A percentile compares a stretch with the other conserved stretches of the same genome.
phyloP scores from a whole-genome alignment of 2,329 filamentous ascomycete species.

The Cytospora mali region DNA sequence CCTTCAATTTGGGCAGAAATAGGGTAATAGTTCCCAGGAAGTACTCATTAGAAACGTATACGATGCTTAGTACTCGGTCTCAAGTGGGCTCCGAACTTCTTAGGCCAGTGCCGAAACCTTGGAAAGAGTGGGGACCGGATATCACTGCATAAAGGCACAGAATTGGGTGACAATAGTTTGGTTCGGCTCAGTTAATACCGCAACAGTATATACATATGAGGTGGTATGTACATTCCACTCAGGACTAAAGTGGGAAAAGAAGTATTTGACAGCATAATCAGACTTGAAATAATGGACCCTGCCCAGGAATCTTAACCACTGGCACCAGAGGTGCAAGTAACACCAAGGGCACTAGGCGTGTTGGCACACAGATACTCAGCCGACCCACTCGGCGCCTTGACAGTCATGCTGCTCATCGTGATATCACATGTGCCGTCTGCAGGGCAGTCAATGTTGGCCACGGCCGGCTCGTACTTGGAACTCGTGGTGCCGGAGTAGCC shows the following conservation, averaged over 20 bases:
- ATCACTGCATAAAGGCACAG: neutral
- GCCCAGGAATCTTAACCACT: conserved; percentile 8
- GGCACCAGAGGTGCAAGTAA: conserved; percentile 23
- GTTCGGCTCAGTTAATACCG: neutral
- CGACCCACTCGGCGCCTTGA: conserved; percentile 37
- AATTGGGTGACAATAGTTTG: neutral
- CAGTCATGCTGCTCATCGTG: conserved; percentile 37
- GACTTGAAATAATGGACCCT: neutral
- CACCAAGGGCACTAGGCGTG: conserved; percentile 17
- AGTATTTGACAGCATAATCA: neutral
- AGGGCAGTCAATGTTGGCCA: conserved; percentile 44
- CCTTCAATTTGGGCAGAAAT: no score
- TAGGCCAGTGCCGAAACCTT: no score
- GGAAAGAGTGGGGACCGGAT: no score
- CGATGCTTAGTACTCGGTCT: no score
- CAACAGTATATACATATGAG: neutral
- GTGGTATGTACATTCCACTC: neutral
- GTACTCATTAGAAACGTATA: no score
- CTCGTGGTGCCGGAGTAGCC: conserved; percentile 44
- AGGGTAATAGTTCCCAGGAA: no score
- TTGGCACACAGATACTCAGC: conserved; percentile 25
- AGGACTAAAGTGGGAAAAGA: neutral
- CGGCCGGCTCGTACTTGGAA: conserved; percentile 39
- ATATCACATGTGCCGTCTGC: conserved; percentile 42
- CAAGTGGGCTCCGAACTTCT: no score